A percentile compares a stretch with the other conserved stretches of the same genome.
These are phyloP conservation scores for Incumbomyces lentus DNA, from an alignment of 2,329 filamentous ascomycete species.

Conservation along the genomic window DNA sequence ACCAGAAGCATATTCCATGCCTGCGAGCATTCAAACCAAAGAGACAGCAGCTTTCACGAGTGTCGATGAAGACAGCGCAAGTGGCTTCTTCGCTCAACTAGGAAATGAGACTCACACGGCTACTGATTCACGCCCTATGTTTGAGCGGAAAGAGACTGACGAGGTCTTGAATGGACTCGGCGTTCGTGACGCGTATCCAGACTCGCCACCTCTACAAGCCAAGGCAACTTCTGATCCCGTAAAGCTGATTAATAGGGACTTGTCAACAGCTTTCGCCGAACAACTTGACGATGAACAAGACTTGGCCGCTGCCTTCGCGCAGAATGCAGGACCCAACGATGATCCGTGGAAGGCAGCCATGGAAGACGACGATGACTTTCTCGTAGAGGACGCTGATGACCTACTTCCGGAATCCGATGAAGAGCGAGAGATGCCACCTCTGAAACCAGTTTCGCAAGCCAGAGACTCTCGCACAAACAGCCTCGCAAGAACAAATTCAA, in stretches of 20 bases:
- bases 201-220: slow-evolving; percentile 23
- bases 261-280: slow-evolving; percentile 17
- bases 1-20: background rate
- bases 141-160: slow-evolving; percentile 61
- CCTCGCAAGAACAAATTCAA: slow-evolving; percentile 21
- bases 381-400: slow-evolving; percentile 66
- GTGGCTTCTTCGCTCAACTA: slow-evolving; percentile 3
- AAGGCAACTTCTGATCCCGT: slow-evolving; percentile 16
- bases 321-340: slow-evolving; percentile 8
- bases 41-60: background rate
- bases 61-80: background rate
- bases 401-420: slow-evolving; percentile 61
- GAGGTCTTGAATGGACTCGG: slow-evolving; percentile 51
- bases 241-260: slow-evolving; percentile 15
- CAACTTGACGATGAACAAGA: slow-evolving; percentile 11
- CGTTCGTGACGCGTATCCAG: slow-evolving; percentile 21
- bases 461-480: background rate
- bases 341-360: slow-evolving; percentile 59
- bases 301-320: slow-evolving; percentile 19
- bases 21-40: background rate
- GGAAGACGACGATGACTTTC: slow-evolving; percentile 60
- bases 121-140: slow-evolving; percentile 14
- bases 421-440: slow-evolving; percentile 23
- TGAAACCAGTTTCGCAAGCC: background rate
- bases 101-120: background rate